phyloP scores from a whole-genome alignment of 2,329 filamentous ascomycete species.

The Fusarium sp. region DNA sequence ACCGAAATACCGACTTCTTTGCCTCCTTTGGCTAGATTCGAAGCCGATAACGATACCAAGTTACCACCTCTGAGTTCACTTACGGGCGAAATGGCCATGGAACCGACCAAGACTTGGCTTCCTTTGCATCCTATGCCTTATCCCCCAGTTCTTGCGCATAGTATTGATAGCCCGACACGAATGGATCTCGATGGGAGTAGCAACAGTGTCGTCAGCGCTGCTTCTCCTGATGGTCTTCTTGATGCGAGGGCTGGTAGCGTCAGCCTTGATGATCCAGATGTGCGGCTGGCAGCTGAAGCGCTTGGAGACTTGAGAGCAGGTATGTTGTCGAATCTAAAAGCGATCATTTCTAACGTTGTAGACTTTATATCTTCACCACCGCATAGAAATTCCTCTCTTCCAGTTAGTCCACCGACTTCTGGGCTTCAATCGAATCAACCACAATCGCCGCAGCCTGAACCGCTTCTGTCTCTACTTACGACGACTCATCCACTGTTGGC shows the following conservation, averaged over 20 bases:
- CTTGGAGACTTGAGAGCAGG: conserved; percentile 78
- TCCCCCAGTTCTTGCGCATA: conserved; percentile 42
- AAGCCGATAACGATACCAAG: conserved; percentile 44
- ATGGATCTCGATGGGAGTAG: conserved; percentile 60
- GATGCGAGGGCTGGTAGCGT: conserved; percentile 61
- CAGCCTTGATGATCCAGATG: conserved; percentile 72
- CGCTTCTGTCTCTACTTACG: conserved; percentile 84
- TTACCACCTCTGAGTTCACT: conserved; percentile 51
- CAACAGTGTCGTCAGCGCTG: conserved; percentile 52
- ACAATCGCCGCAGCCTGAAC: conserved; percentile 71
- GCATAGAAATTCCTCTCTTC: conserved; percentile 53
- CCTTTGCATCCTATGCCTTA: conserved; percentile 59
- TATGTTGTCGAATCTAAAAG: conserved; percentile 44
- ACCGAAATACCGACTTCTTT: conserved; percentile 38
- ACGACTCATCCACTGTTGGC: conserved; percentile 88
- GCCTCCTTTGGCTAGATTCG: conserved; percentile 30
- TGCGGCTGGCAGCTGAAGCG: conserved; percentile 77
- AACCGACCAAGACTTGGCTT: conserved; percentile 52
- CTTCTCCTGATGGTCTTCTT: conserved; percentile 57
- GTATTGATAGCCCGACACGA: conserved; percentile 55
- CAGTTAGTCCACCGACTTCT: conserved; percentile 48
- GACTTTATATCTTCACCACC: conserved; percentile 74
- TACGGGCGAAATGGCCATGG: conserved; percentile 43
- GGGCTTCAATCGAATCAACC: conserved; percentile 44
- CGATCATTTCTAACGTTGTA: conserved; percentile 45